phyloP scores from a whole-genome alignment of 2,329 filamentous ascomycete genomes.

The Aspergillus pseudoglaucus region DNA sequence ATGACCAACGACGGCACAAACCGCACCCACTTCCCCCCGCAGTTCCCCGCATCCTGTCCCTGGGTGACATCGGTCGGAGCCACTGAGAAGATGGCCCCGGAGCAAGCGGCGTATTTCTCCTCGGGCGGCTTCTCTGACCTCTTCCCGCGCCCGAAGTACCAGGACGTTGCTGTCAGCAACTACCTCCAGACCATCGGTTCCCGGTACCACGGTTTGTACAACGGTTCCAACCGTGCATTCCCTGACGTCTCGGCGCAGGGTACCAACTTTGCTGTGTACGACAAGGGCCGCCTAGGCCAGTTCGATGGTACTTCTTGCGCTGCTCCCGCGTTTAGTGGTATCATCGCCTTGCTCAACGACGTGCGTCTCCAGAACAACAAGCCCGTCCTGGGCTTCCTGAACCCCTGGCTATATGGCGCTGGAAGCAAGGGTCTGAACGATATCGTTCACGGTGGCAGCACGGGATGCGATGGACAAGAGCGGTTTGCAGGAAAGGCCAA shows the following conservation, averaged over 20 bases:
- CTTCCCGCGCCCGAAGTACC: conserved; percentile 31
- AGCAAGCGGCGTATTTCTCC: conserved; percentile 36
- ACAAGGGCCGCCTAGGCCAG: conserved; percentile 19
- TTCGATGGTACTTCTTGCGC: conserved; percentile 45
- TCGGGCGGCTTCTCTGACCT: conserved; percentile 37
- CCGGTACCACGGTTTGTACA: conserved; percentile 24
- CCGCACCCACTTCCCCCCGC: conserved; percentile 35
- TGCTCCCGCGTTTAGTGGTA: conserved; percentile 51
- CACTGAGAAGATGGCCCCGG: conserved; percentile 31
- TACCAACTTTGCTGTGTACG: conserved; percentile 25
- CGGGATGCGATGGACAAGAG: conserved; percentile 39
- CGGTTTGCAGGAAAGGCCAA: conserved; percentile 37
- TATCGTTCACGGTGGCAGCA: conserved; percentile 42
- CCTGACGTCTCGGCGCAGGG: conserved; percentile 38
- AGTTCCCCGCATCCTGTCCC: conserved; percentile 36
- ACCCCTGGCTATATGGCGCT: conserved; percentile 52
- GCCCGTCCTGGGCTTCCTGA: conserved; percentile 51
- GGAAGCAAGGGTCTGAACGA: conserved; percentile 42
- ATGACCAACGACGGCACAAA: conserved; percentile 29
- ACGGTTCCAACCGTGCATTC: conserved; percentile 31
- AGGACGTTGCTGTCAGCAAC: conserved; percentile 25
- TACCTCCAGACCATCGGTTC: conserved; percentile 27
- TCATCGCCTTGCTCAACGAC: conserved; percentile 59
- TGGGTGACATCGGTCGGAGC: conserved; percentile 39
- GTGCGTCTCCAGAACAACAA: conserved; percentile 47